Evolutionary conservation across 352 stramenopile genomes (phyloP).

Genomic region (Saprolegnia parasitica): DNA sequence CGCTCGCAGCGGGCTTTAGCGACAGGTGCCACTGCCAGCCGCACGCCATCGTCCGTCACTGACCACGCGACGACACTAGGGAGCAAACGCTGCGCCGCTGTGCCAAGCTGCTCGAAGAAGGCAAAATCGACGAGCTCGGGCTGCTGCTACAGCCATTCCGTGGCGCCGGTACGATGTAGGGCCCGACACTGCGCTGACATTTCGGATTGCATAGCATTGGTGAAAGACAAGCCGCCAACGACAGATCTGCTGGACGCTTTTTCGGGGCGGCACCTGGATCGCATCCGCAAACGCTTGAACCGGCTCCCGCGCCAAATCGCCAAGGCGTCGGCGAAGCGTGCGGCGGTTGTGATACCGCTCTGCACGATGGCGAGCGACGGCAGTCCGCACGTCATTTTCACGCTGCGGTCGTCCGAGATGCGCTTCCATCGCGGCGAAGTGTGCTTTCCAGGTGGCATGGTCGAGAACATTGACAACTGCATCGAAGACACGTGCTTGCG

Average conservation of each 20-base stretch:
- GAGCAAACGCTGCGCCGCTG: slow-evolving; percentile 78
- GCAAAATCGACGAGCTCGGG: slow-evolving; percentile 67
- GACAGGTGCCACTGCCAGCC: slow-evolving; percentile 60
- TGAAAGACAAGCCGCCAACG: slow-evolving; percentile 32
- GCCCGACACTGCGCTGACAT: slow-evolving; percentile 38
- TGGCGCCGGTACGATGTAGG: slow-evolving; percentile 30
- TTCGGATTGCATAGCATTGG: slow-evolving; percentile 37
- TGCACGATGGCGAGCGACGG: slow-evolving; percentile 88
- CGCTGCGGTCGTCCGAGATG: slow-evolving; percentile 87
- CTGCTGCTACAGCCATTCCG: slow-evolving; percentile 72
- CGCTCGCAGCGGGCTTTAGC: slow-evolving; percentile 91
- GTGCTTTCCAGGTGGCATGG: slow-evolving; percentile 95
- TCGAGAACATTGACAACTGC: slow-evolving; percentile 87
- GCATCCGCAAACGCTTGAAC: slow-evolving; percentile 92
- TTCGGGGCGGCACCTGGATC: slow-evolving; percentile 80
- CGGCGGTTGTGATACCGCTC: slow-evolving; percentile 94
- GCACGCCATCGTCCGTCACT: not conserved
- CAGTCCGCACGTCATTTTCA: slow-evolving; percentile 94
- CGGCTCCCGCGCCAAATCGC: slow-evolving; percentile 92
- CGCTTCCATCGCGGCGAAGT: slow-evolving; percentile 94
- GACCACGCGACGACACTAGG: slow-evolving; percentile 26
- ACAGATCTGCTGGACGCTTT: slow-evolving; percentile 76
- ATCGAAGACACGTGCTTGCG: slow-evolving; percentile 95
- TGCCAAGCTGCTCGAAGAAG: slow-evolving; percentile 62
- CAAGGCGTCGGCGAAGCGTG: slow-evolving; percentile 87